Percentiles rank a stretch among this genome's conserved stretches.
These are phyloP conservation scores for Flaveria brownii DNA, from an alignment of 129 eudicot species.

Conservation along the genomic window DNA sequence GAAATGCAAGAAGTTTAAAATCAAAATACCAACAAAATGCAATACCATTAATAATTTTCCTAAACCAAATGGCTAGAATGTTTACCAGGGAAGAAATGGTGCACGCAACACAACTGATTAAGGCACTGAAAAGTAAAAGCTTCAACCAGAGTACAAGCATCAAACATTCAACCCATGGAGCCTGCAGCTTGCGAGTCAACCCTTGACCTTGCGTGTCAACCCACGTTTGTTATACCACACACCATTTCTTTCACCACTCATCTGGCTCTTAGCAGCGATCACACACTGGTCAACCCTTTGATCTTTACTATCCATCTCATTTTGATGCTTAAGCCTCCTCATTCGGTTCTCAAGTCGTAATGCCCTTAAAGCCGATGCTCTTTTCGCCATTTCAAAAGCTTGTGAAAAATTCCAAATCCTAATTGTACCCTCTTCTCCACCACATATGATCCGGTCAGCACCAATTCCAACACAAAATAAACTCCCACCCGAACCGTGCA, in stretches of 20 bases:
- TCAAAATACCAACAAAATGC: slow-evolving; percentile 25
- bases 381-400: slow-evolving; percentile 69
- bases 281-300: slow-evolving; percentile 55
- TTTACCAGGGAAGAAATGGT: slow-evolving; percentile 30
- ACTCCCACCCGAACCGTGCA: slow-evolving; percentile 64
- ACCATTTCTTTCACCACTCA: slow-evolving; percentile 57
- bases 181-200: slow-evolving; percentile 38
- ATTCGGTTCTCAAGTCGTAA: slow-evolving; percentile 66
- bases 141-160: slow-evolving; percentile 19
- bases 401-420: slow-evolving; percentile 84
- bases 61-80: slow-evolving; percentile 16
- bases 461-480: slow-evolving; percentile 75
- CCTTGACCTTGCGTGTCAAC: slow-evolving; percentile 67
- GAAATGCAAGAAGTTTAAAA: slow-evolving; percentile 9
- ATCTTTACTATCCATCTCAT: slow-evolving; percentile 56
- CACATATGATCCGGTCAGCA: slow-evolving; percentile 82
- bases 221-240: slow-evolving; percentile 69
- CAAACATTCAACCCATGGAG: slow-evolving; percentile 26
- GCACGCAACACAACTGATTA: slow-evolving; percentile 26
- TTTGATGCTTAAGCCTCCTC: slow-evolving; percentile 69
- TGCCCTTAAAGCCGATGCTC: slow-evolving; percentile 53
- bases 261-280: slow-evolving; percentile 65
- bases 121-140: slow-evolving; percentile 6
- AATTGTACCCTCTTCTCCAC: slow-evolving; percentile 78
- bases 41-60: slow-evolving; percentile 15